A percentile compares a stretch with the other conserved stretches of the same genome.
phyloP scores from a whole-genome alignment of 345 rosid genomes.

The Euclidium syriacum region DNA sequence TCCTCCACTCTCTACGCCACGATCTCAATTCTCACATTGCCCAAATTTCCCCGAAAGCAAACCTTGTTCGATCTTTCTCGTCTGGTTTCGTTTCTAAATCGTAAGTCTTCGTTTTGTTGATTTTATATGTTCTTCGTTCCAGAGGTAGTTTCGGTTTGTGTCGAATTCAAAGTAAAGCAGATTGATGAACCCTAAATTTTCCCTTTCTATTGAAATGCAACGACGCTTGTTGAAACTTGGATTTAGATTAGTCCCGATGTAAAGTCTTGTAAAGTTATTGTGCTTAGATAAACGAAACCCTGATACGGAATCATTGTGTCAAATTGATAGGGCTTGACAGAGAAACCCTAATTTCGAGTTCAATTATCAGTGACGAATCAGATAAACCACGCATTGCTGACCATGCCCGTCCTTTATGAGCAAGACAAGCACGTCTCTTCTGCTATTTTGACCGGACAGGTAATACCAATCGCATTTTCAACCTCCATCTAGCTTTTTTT shows the following conservation, averaged over 20 bases:
- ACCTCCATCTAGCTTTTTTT: background rate
- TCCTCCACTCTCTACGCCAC: background rate
- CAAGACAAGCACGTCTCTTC: slow-evolving; percentile 61
- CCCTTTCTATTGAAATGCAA: background rate
- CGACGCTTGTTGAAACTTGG: background rate
- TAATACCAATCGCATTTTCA: background rate
- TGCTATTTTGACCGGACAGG: slow-evolving; percentile 49
- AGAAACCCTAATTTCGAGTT: slow-evolving; percentile 13
- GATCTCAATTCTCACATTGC: background rate
- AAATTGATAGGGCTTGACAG: background rate
- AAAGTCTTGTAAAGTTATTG: background rate
- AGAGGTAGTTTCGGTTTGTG: background rate
- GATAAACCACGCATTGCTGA: slow-evolving; percentile 8
- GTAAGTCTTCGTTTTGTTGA: slow-evolving; percentile 4
- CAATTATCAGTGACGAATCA: slow-evolving; percentile 1
- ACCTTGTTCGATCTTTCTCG: background rate
- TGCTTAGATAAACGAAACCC: background rate
- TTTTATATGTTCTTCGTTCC: background rate
- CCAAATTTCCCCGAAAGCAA: slow-evolving; percentile 7
- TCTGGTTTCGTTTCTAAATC: background rate
- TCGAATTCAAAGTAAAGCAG: background rate
- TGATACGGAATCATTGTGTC: background rate
- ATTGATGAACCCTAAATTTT: slow-evolving; percentile 19
- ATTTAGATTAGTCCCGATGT: background rate
- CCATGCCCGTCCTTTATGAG: slow-evolving; percentile 43